A percentile compares a stretch with the other conserved stretches of the same genome.
phyloP scores from a whole-genome alignment of 2,329 filamentous ascomycete species.

The Ophiosphaerella herpotricha region DNA sequence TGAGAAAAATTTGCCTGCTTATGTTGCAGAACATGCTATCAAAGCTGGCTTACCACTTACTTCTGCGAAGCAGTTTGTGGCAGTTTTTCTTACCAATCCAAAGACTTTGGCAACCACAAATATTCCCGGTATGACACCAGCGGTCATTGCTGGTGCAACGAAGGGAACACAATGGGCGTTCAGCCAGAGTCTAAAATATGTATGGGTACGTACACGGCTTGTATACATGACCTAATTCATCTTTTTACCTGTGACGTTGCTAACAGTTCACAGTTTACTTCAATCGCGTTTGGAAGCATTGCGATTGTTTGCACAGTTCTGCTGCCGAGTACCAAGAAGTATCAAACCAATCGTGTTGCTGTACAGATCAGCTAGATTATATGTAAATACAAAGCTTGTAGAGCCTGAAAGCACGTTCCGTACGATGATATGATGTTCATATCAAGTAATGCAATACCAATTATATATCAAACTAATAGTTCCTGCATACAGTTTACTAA shows the following conservation, averaged over 20 bases:
- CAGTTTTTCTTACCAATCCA: constrained; percentile 33
- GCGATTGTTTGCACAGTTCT: constrained; percentile 36
- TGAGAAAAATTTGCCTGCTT: constrained; percentile 26
- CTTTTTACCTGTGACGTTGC: background rate
- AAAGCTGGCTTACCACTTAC: constrained; percentile 45
- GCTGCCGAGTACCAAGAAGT: constrained; percentile 39
- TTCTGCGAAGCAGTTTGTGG: constrained; percentile 44
- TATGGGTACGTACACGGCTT: constrained; percentile 21
- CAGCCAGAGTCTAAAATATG: constrained; percentile 37
- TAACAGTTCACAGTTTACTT: constrained; percentile 19
- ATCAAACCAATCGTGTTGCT: constrained; percentile 38
- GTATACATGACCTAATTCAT: background rate
- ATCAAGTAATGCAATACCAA: no score
- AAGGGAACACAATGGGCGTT: constrained; percentile 37
- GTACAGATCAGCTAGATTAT: constrained; percentile 25
- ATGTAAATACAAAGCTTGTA: background rate
- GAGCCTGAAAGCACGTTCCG: no score
- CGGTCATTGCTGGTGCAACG: constrained; percentile 30
- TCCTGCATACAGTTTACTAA: no score
- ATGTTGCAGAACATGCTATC: constrained; percentile 36
- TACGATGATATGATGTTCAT: no score
- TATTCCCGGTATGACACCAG: constrained; percentile 33
- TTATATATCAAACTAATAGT: no score
- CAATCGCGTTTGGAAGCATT: constrained; percentile 36
- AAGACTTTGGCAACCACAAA: constrained; percentile 15